Conservation (phyloP, 345 rosid genomes). For the Heritiera fomes region DNA sequence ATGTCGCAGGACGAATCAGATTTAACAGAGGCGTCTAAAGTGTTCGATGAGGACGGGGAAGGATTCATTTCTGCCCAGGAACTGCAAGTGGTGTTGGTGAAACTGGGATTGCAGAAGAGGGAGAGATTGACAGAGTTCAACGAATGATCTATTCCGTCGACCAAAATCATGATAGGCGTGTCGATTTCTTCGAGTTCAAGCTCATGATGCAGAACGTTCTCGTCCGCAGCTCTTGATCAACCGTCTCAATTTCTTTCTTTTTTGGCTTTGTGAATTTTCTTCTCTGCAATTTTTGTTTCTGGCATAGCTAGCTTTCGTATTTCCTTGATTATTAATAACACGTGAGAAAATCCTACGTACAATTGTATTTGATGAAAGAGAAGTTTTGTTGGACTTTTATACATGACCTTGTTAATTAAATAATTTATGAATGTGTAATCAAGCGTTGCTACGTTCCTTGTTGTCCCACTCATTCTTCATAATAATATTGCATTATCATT, state of each 20-base stretch:
- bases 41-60: constrained; percentile 85
- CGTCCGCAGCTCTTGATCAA: constrained; percentile 37
- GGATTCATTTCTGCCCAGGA: constrained; percentile 82
- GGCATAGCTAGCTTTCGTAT: no score
- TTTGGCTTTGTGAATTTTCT: background rate
- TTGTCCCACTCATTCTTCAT: no score
- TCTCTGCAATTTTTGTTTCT: background rate
- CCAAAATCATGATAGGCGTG: constrained; percentile 73
- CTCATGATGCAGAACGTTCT: constrained; percentile 77
- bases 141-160: constrained; percentile 89
- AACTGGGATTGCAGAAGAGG: constrained; percentile 71
- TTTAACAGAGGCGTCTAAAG: constrained; percentile 85
- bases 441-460: no score
- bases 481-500: no score
- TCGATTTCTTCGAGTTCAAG: constrained; percentile 86
- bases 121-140: constrained; percentile 63
- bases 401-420: no score
- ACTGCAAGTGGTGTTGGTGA: constrained; percentile 64
- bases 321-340: no score
- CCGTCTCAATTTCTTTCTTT: background rate
- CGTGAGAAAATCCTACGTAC: no score
- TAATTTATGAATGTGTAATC: no score
- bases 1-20: constrained; percentile 60
- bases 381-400: no score
- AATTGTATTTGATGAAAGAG: no score